phyloP scores from a whole-genome alignment of 2,329 filamentous ascomycete species.

The Neofusicoccum cordaticola region DNA sequence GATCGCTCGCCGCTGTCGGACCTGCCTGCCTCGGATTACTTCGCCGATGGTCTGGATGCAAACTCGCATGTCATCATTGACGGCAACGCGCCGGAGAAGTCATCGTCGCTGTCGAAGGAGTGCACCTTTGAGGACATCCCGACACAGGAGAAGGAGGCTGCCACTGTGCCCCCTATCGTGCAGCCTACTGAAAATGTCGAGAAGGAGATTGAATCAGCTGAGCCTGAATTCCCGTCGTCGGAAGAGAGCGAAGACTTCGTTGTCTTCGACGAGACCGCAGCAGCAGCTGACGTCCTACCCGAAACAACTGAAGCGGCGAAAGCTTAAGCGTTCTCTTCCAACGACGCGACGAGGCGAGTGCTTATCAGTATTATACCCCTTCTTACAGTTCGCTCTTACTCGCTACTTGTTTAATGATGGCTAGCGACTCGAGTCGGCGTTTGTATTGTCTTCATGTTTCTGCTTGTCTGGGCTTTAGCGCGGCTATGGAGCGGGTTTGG shows the following conservation, averaged over 20 bases:
- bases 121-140: slow-evolving; percentile 24
- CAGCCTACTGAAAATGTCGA: background rate
- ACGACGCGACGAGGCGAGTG: slow-evolving; percentile 7
- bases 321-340: background rate
- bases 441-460: background rate
- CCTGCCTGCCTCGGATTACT: slow-evolving; percentile 37
- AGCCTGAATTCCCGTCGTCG: background rate
- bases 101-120: slow-evolving; percentile 35
- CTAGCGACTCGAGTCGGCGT: background rate
- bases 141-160: background rate
- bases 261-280: slow-evolving; percentile 8
- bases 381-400: background rate
- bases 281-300: background rate
- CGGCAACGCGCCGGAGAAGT: slow-evolving; percentile 30
- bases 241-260: slow-evolving; percentile 4
- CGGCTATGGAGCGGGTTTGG: background rate
- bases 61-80: slow-evolving; percentile 36
- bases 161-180: background rate
- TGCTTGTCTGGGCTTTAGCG: background rate
- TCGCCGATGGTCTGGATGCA: slow-evolving; percentile 37
- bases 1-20: slow-evolving; percentile 38
- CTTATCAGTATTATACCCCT: slow-evolving; percentile 17
- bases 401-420: background rate
- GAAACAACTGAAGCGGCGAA: background rate
- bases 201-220: background rate